Evolutionary conservation across 305 asterid genomes (phyloP).

Genomic region (Nicotiana rustica): DNA sequence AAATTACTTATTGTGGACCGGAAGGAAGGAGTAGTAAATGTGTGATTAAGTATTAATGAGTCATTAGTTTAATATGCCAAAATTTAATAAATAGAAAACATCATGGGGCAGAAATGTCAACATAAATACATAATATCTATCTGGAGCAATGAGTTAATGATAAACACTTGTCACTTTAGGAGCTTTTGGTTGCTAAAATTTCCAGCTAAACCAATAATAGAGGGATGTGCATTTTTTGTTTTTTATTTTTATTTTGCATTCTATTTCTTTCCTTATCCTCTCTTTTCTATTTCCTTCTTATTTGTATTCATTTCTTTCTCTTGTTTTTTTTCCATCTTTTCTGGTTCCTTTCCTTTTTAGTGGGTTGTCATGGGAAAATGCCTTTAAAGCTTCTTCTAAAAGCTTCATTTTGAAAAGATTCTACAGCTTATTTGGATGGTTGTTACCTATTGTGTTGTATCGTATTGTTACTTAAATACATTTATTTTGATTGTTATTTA

Average conservation of each 20-base stretch:
- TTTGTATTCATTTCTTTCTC: neutral
- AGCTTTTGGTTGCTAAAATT: neutral
- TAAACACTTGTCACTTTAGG: constrained; percentile 20
- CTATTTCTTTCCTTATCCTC: neutral
- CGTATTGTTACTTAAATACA: no score
- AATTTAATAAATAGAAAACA: constrained; percentile 10
- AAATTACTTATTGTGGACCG: no score
- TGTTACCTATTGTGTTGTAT: no score
- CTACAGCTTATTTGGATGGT: no score
- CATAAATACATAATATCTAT: neutral
- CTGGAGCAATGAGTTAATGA: neutral
- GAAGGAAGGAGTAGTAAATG: neutral
- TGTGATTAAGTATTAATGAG: neutral
- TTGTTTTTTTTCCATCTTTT: neutral
- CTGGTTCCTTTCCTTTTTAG: neutral
- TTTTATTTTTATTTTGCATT: neutral
- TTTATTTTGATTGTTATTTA: no score
- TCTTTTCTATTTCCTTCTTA: neutral
- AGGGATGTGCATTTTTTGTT: neutral
- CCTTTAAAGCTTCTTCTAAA: neutral
- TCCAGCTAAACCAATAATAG: constrained; percentile 8
- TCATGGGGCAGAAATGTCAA: neutral
- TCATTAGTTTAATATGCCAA: neutral
- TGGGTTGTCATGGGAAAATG: constrained; percentile 4
- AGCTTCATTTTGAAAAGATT: no score